Base-by-base conservation (phyloP, 768 basidiomycete genomes). In the Hemileccinum impolitum region DNA sequence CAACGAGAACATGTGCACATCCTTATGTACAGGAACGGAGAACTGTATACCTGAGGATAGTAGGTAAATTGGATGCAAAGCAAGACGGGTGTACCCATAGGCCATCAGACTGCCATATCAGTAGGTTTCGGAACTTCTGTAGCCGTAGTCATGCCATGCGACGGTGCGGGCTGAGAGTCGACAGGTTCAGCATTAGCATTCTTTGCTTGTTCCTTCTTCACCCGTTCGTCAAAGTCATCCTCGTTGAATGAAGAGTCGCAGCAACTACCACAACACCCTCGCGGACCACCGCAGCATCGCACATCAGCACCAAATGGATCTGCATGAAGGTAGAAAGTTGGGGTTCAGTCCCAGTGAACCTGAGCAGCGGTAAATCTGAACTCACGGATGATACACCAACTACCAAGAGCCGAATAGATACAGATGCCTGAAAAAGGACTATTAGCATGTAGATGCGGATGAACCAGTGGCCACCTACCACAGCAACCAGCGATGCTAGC, bases 201-300 rank as follows among this genome's bases (percentile, higher is more conserved):
- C 35, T 50, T 59, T 39, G 59, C 57, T 47, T 52, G 63, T 13
- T 58, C 55, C 47, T 45, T 54, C 35, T 53, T 65, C 53, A 65
- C 12, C 32, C 52, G 65, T 37, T 67, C 65, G 26, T 67, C 65
- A 41, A 67, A 58, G 47, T 58, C 51, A 26, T 69, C 66, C 14
- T 57, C 37, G 46, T 67, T 37, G 44, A 69, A 69, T 36, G 61
- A 57, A n/a, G 58, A 53, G 19, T 58, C 55, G 13, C 47, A 67
- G 31, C 67, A 65, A 38, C 56, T 54, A 12, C 60, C 55, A 38
- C 65, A 67, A 30, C 60, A 67, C 13, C 65, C 64, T 45, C 48
- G 52, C 15, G 53, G 49, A 12, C 64, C 65, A 46, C 64, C 49
- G 23, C 64, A 69, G 37, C 62, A 66, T 18, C 34, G 37, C 21